Percentiles rank a stretch among this genome's conserved stretches.
phyloP scores from a whole-genome alignment of 768 basidiomycete genomes.

The Tricholoma terreum region DNA sequence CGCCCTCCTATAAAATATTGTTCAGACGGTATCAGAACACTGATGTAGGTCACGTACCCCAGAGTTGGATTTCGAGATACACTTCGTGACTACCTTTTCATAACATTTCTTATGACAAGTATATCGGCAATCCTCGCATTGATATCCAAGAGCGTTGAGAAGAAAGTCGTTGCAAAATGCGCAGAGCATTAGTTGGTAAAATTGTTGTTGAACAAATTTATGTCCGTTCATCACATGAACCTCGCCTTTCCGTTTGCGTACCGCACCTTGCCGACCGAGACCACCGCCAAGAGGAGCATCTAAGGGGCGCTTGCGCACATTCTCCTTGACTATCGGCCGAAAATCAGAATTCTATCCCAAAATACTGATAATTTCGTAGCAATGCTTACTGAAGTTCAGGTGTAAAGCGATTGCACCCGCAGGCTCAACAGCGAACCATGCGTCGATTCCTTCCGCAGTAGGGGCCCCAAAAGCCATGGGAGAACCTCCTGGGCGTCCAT shows the following conservation, averaged over 20 bases:
- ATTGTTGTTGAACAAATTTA: conserved; percentile 95
- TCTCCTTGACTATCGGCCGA: conserved; percentile 81
- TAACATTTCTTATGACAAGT: conserved; percentile 99
- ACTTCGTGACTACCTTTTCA: conserved; percentile 98
- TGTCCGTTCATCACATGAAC: conserved; percentile 99
- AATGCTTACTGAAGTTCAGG: conserved; percentile 84
- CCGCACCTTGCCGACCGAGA: conserved; percentile 95
- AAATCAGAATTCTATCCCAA: conserved; percentile 11
- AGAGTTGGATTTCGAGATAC: conserved; percentile 94
- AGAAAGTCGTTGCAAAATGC: conserved; percentile 98
- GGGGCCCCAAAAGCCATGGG: conserved; percentile 33
- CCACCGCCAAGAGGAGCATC: conserved; percentile 85
- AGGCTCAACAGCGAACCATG: conserved; percentile 97
- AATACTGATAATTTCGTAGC: conserved; percentile 11
- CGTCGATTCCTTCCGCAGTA: conserved; percentile 79
- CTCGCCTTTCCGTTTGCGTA: conserved; percentile 97
- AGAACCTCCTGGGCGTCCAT: conserved; percentile 38
- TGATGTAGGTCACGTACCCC: conserved; percentile 57
- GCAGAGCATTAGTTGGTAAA: conserved; percentile 98
- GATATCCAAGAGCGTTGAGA: conserved; percentile 95
- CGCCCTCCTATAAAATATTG: conserved; percentile 64
- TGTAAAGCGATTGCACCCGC: conserved; percentile 89
- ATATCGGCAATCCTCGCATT: conserved; percentile 99
- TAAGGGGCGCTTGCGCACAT: conserved; percentile 91
- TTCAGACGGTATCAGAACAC: conserved; percentile 1